These are phyloP conservation scores for Anisodus acutangulus DNA, from an alignment of 257 asterid genomes.

Conservation along the genomic window DNA sequence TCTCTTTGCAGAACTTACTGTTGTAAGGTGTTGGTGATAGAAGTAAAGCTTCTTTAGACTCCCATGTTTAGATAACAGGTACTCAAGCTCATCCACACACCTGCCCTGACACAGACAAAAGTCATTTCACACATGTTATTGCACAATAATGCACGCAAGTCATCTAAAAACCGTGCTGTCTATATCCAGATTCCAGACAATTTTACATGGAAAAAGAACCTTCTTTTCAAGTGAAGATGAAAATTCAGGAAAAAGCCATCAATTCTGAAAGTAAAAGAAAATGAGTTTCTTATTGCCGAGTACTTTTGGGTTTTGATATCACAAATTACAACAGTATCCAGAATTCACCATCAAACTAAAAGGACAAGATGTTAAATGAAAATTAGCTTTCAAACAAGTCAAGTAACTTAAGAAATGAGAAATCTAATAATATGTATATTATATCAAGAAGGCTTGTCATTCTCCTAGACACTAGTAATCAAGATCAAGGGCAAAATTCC, in stretches of 20 bases:
- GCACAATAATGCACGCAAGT: conserved; percentile 32
- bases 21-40: conserved; percentile 97
- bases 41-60: conserved; percentile 93
- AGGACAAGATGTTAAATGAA: neutral
- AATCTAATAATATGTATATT: neutral
- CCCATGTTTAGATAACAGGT: conserved; percentile 85
- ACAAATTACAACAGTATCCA: neutral
- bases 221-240: neutral
- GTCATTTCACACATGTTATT: conserved; percentile 31
- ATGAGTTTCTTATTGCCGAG: neutral
- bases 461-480: neutral
- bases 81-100: conserved; percentile 96
- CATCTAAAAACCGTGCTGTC: conserved; percentile 8
- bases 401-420: neutral
- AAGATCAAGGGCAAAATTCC: neutral
- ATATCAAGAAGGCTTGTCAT: neutral
- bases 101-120: conserved; percentile 56
- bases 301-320: neutral
- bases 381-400: conserved; percentile 1
- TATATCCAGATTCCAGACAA: conserved; percentile 11
- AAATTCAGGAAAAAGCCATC: neutral
- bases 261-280: neutral
- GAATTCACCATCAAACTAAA: conserved; percentile 2
- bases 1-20: conserved; percentile 56
- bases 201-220: neutral